Evolutionary conservation across 306 rosid species (phyloP), one percentile per base, ranked within the genome.

Genomic region (Prunus salicina): DNA sequence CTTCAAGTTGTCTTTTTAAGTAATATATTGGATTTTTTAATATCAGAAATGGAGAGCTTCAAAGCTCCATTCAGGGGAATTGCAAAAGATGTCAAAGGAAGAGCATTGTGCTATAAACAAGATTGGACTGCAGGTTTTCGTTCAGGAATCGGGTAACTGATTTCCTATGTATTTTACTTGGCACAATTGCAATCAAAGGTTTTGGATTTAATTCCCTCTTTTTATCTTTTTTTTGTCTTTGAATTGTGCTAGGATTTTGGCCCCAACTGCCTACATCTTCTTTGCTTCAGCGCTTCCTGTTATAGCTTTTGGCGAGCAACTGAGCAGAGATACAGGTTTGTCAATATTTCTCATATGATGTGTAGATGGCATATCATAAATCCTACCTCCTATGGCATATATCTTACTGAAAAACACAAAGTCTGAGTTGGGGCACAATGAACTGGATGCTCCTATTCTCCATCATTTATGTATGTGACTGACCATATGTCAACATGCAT

Each of bases 251-350:
- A 92, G 96, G 84, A 87, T 92, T 71, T 81, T 92, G 77, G 97
- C 93, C 30, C 97, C 97, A 71, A 88, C 93, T 18, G 71, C 88
- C 12, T 90, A 90, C 77, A 84, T 90, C 47, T 92, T 88, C 89
- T 92, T 92, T 76, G 93, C 97, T 73, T 92, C 97, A 75, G 93
- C 96, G 70, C 85, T 92, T 56, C 97, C 97, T 50, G 97, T 92
- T 47, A 88, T 90, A 77, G 88, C 97, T 32, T 92, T 92, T 25
- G 97, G 97, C 0, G 97, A 75, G 69, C 96, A 92, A 60, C 80
- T 92, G 2, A 84, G 83, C 68, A 84, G 89, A 67, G 91, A 87
- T 64, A 92, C 97, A 84, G 91, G 97, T 91, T 81, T 22, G 67
- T 76, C 68, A 61, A 19, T 56, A 72, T 63, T 55, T 78, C 72